Evolutionary conservation across 345 rosid species (phyloP).

Genomic region (Erucastrum elatum): DNA sequence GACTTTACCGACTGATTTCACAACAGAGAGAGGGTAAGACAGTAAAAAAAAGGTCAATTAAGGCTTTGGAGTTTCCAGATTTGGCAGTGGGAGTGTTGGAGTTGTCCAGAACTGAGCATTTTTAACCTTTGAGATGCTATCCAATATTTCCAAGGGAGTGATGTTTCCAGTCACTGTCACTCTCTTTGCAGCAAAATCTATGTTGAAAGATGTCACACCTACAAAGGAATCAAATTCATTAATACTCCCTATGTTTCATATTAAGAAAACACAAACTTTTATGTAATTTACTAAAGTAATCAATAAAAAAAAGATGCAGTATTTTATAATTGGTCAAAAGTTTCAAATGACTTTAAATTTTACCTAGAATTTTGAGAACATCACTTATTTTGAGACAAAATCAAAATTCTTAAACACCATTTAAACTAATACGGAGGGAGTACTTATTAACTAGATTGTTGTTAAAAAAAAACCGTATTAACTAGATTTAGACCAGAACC

Average conservation of each 20-base stretch:
- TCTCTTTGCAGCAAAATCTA: constrained; percentile 65
- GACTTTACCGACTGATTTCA: background rate
- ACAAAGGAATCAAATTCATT: constrained; percentile 6
- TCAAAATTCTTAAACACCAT: too few relatives aligned
- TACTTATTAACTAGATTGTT: background rate
- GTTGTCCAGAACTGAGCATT: constrained; percentile 59
- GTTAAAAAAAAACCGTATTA: background rate
- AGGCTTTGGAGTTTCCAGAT: background rate
- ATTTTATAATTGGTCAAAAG: too few relatives aligned
- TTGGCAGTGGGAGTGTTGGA: constrained; percentile 32
- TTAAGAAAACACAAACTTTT: too few relatives aligned
- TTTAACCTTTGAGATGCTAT: constrained; percentile 65
- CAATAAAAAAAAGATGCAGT: too few relatives aligned
- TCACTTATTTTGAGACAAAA: too few relatives aligned
- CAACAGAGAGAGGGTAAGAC: background rate
- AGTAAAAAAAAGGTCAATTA: background rate
- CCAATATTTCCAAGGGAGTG: constrained; percentile 50
- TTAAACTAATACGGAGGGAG: too few relatives aligned
- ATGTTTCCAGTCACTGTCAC: constrained; percentile 59
- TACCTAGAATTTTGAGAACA: too few relatives aligned
- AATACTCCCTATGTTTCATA: too few relatives aligned
- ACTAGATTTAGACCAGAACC: background rate
- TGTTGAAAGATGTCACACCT: constrained; percentile 66
- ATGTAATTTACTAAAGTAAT: too few relatives aligned
- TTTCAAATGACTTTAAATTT: too few relatives aligned